Evolutionary conservation across 768 basidiomycete genomes (phyloP), one percentile per base, ranked within the genome.

Genomic region (Mycena galopus): DNA sequence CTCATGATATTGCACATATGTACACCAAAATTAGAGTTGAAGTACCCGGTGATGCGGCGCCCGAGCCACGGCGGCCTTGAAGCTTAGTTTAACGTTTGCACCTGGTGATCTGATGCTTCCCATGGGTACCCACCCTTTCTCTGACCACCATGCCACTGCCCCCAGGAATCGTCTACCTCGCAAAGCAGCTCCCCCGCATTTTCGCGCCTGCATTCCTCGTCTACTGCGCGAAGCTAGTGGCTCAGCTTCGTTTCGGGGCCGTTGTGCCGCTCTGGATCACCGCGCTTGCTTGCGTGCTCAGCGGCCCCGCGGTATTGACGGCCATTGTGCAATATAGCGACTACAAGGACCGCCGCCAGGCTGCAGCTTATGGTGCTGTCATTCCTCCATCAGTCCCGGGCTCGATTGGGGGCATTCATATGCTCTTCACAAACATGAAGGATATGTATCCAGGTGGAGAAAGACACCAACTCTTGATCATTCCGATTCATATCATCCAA

Each of bases 151-250:
- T 74, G 69, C 4, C 66, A 14, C 60, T 65, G 19, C 66, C 73
- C 10, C 73, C 73, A 23, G 73, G 73, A 50, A 33, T 71, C 62
- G 60, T 67, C 1, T 74, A 71, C 25, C 69, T 74, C 37, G 39
- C 66, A 2, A 29, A 35, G 2, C 69, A 51, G 25, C 55, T 71
- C 30, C 73, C 73, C 11, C 35, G 33, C 16, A 5, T 71, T 23
- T 35, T 71, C n/a, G 33, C 51, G 3, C 73, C 73, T 2, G 37
- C 66, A 0, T 44, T 71, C 10, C 27, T 27, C 14, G 60, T 66
- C 11, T 74, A 59, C 30, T 14, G 25, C 21, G 42, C 12, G 30
- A 67, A 67, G 16, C 42, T 68, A 4, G 7, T 65, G 17, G 44
- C 42, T 17, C 53, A 71, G 32, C 39, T 21, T 23, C 27, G 35